phyloP scores from a whole-genome alignment of 148 eudicot species.

The Limonium bicolor region DNA sequence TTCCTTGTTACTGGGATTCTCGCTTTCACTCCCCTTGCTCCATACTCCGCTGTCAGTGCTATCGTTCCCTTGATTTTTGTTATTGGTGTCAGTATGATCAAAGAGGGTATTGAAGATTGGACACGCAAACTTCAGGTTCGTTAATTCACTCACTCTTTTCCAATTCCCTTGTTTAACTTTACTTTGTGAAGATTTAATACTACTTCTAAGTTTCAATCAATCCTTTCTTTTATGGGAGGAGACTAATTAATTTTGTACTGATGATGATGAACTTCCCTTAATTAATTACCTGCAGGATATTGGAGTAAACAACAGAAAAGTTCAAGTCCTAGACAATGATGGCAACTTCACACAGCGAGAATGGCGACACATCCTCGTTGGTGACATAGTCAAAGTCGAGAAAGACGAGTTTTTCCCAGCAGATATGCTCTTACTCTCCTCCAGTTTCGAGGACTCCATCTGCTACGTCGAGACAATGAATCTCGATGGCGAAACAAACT shows the following conservation, averaged over 20 bases:
- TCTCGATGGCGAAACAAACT: conserved; percentile 93
- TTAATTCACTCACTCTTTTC: not conserved
- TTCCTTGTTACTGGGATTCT: conserved; percentile 62
- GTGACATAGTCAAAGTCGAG: conserved; percentile 78
- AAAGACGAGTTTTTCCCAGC: conserved; percentile 89
- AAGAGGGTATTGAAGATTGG: conserved; percentile 82
- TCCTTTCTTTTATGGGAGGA: not conserved
- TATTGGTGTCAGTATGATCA: conserved; percentile 70
- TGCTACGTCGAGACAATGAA: conserved; percentile 95
- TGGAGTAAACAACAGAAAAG: conserved; percentile 64
- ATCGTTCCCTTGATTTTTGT: conserved; percentile 50
- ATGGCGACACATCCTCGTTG: conserved; percentile 66
- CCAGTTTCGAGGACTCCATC: conserved; percentile 73
- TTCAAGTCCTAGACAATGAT: conserved; percentile 37
- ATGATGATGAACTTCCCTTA: not conserved
- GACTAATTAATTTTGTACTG: not conserved
- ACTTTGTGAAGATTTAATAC: no score
- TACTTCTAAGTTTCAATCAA: no score
- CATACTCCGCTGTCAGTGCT: conserved; percentile 70
- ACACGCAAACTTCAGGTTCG: conserved; percentile 59
- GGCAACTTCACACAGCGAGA: conserved; percentile 40
- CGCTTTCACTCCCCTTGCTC: conserved; percentile 59
- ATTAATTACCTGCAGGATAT: conserved; percentile 44
- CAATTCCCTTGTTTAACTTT: no score
- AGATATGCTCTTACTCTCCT: conserved; percentile 69